Conservation (phyloP, 23 red algal species). For the Cyanidium caldarium region DNA sequence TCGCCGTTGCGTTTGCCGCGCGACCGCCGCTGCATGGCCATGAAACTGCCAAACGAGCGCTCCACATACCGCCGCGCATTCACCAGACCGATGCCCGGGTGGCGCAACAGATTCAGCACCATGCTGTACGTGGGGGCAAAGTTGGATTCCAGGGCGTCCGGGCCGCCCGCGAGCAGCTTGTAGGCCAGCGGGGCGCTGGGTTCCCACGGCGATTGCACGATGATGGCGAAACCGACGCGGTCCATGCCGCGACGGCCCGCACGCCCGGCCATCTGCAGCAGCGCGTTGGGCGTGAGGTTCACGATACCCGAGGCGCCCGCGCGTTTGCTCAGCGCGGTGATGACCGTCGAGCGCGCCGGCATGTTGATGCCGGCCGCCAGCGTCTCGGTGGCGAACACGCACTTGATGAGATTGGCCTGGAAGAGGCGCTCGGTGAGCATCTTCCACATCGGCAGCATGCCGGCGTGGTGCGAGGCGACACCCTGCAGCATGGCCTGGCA, state of each 20-base stretch:
- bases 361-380: conserved; percentile 98
- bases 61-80: neutral
- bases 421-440: conserved; percentile 78
- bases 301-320: conserved; percentile 35
- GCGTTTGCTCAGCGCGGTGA: conserved; percentile 13
- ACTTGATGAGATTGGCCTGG: conserved; percentile 83
- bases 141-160: conserved; percentile 59
- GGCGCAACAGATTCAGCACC: conserved; percentile 73
- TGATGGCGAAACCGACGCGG: conserved; percentile 49
- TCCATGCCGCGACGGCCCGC: conserved; percentile 89
- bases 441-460: conserved; percentile 93
- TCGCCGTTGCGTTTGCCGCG: neutral
- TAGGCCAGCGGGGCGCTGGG: conserved; percentile 31
- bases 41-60: conserved; percentile 2
- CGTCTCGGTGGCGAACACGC: conserved; percentile 95
- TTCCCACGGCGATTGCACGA: conserved; percentile 57
- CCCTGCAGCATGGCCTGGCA: conserved; percentile 38
- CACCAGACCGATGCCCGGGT: neutral
- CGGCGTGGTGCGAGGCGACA: conserved; percentile 87
- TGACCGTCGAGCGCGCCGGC: conserved; percentile 32
- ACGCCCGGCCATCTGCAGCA: conserved; percentile 90
- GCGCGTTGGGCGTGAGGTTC: conserved; percentile 38
- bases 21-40: too few species aligned
- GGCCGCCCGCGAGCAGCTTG: conserved; percentile 31
- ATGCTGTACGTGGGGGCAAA: conserved; percentile 80